Evolutionary conservation across 495 filamentous ascomycete species (phyloP).

Genomic region (Penicillium diatomitis): DNA sequence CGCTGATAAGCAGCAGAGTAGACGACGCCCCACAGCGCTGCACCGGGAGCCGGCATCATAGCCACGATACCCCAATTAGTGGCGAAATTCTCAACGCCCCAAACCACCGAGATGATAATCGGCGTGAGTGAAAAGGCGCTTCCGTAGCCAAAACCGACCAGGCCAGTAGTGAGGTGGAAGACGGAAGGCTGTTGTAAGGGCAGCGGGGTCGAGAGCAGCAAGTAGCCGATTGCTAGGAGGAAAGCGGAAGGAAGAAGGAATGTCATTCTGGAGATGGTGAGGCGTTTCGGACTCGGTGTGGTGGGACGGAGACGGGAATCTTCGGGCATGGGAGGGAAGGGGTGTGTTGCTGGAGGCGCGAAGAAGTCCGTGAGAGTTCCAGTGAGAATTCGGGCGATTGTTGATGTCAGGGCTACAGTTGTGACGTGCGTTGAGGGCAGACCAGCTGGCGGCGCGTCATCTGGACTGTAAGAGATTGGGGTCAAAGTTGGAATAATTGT

Average conservation of each 20-base stretch:
- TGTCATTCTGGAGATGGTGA: constrained; percentile 63
- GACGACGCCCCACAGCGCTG: constrained; percentile 74
- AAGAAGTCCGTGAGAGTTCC: constrained; percentile 82
- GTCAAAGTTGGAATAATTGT: constrained; percentile 84
- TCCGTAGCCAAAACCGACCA: constrained; percentile 85
- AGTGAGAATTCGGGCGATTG: constrained; percentile 74
- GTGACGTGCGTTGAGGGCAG: constrained; percentile 82
- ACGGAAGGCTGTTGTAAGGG: constrained; percentile 56
- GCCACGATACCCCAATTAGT: constrained; percentile 97
- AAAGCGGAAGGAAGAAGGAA: constrained; percentile 71
- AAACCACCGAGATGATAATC: constrained; percentile 87
- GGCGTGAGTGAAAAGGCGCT: constrained; percentile 81
- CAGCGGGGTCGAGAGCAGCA: constrained; percentile 62
- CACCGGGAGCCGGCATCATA: constrained; percentile 77
- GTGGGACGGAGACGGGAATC: constrained; percentile 11
- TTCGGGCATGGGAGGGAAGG: constrained; percentile 29
- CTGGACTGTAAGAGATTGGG: constrained; percentile 43
- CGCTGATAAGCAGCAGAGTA: constrained; percentile 76
- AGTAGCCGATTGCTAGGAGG: constrained; percentile 66
- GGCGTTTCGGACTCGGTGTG: constrained; percentile 22
- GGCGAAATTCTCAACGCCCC: constrained; percentile 97
- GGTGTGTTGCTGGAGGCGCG: constrained; percentile 52
- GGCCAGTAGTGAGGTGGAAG: constrained; percentile 71
- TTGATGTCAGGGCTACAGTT: constrained; percentile 82
- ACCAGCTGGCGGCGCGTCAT: constrained; percentile 47